Evolutionary conservation across 116 monocot genomes (phyloP), one percentile per base, ranked within the genome.

Genomic region (Dioscorea cayenensis): DNA sequence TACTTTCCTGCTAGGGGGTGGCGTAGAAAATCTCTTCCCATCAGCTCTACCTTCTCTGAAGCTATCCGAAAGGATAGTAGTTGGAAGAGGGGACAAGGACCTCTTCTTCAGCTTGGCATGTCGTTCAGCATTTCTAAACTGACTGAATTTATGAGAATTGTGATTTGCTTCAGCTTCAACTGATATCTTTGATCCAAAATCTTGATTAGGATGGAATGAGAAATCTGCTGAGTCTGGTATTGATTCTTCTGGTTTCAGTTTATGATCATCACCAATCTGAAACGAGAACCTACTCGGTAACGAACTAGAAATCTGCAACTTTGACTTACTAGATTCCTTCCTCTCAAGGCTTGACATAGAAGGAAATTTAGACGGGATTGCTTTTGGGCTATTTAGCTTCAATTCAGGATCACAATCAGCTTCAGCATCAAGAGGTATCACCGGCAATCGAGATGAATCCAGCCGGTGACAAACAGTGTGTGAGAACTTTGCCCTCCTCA

Each of bases 1-100:
- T 67, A 50, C 65, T 70, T 80, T 84, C 71, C 89, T 72, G 10
- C 72, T 60, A 12, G 85, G 89, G 8, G 75, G 75, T 2, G 99
- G 94, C 12, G 99, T 89, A 64, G 94, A 91, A 73, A 99, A 99
- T 69, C 94, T 81, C 82, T 77, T 99, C 13, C 76, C 66, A 14
- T 81, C 71, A 7, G 73, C 70, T 59, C 70, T 78, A 18, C 91
- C 94, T 71, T 89, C 91, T 66, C 75, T 83, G 48, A 99, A 99
- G 20, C 66, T 74, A 60, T 94, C 86, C 5, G 94, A 84, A 36
- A 91, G 61, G 36, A 71, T 48, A 8, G 78, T 77, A 29, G 78
- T 37, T 0, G 89, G 99, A 63, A 85, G 74, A 22, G 94, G 99
- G 14, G 94, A 99, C 35, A 72, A 9, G 36, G 91, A 83, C 50